These are phyloP conservation scores for Jacaranda mimosifolia DNA, from an alignment of 257 asterid genomes.

Conservation along the genomic window DNA sequence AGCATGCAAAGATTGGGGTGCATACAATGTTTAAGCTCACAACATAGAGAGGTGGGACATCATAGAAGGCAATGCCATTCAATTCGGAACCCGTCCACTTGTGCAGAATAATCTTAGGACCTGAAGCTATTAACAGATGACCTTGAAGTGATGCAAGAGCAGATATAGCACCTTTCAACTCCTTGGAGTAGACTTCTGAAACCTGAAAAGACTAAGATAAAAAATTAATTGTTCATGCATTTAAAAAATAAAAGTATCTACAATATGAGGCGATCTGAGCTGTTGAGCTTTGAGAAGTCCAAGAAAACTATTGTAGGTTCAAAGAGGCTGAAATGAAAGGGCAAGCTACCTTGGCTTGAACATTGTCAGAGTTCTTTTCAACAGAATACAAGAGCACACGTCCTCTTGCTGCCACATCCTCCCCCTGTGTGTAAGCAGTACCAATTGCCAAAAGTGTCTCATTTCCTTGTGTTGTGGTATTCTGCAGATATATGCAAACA, in stretches of 20 bases:
- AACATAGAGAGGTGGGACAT: conserved; percentile 96
- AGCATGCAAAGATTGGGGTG: conserved; percentile 23
- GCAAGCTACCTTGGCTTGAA: conserved; percentile 66
- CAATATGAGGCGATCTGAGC: conserved; percentile 13
- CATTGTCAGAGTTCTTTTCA: conserved; percentile 71
- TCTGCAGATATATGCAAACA: conserved; percentile 52
- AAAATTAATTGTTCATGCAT: conserved; percentile 28
- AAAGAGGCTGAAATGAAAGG: conserved; percentile 21
- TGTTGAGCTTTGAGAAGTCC: conserved; percentile 32
- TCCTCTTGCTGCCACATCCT: conserved; percentile 99
- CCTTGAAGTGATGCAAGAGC: conserved; percentile 98
- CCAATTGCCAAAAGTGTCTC: conserved; percentile 97
- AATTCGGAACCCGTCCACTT: conserved; percentile 97
- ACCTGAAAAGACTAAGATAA: conserved; percentile 61
- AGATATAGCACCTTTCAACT: conserved; percentile 98
- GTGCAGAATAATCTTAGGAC: conserved; percentile 93
- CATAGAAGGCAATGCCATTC: conserved; percentile 89
- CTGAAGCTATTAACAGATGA: conserved; percentile 90
- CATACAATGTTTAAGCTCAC: conserved; percentile 98
- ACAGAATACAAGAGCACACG: conserved; percentile 85
- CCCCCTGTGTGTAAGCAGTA: conserved; percentile 98
- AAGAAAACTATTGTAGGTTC: conserved; percentile 20
- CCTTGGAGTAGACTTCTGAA: conserved; percentile 87
- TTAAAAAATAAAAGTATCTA: conserved; percentile 9
- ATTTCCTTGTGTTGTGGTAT: conserved; percentile 77